Base-by-base conservation (phyloP, 345 rosid genomes). In the Eucalyptus pumila region DNA sequence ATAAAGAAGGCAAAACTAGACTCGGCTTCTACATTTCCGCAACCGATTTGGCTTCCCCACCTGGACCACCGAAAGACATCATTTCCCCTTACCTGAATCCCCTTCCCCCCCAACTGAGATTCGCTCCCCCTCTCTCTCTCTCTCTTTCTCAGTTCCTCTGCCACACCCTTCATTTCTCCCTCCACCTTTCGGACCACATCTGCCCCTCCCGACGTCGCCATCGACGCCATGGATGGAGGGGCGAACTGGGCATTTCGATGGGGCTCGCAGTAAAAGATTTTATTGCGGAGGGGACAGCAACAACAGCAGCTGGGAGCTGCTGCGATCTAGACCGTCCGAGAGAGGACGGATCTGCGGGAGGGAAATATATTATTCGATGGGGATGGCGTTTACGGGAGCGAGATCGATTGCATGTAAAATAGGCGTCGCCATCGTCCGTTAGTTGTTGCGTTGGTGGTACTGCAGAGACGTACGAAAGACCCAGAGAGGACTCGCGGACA, bases 391-490 rank as follows among this genome's bases (percentile, higher is more conserved):
- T 37, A 19, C 45, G 12, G 80, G 80, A 4, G 42, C 42, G 5
- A 60, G 80, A 34, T 69, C 42, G 81, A 72, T 72, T 8, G 81
- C 81, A 72, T 72, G 81, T 3, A 34, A 37, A 72, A 21, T 37
- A 45, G 26, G 89, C 90, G 94, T 93, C 95, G 44, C 93, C 91
- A n/a, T 94, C 97, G 91, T 91, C 91, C 91, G 95, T 95, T 95
- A 90, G 91, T 94, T 92, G 91, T 94, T 92, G 94, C 89, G 91
- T 87, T 85, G 91, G 90, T 86, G 88, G 92, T 87, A 87, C 90
- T 54, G 0, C 81, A 19, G 42, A 0, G 14, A 42, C 27, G 81
- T 72, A 37, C 81, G 23, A 37, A 11, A 11, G 81, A 37, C 81
- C 45, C 81, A 3, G 47, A 21, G 85, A 3, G 44, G 34, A 42